A percentile compares a stretch with the other conserved stretches of the same genome.
Evolutionary conservation across 2,329 filamentous ascomycete genomes (phyloP).

Genomic region (Sporothrix curviconia): DNA sequence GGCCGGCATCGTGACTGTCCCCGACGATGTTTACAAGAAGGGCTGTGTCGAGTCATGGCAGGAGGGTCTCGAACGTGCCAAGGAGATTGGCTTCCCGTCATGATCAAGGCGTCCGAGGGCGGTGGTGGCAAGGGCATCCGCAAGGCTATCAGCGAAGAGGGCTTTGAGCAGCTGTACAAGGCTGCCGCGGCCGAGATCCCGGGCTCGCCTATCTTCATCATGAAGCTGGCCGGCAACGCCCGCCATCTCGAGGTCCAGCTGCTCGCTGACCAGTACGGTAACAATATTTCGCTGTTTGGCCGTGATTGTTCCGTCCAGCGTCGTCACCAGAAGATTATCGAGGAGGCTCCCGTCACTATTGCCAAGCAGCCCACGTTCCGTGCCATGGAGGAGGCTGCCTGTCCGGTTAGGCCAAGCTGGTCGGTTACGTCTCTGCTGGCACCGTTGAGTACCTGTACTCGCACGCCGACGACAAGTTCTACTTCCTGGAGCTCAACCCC

Average conservation of each 20-base stretch:
- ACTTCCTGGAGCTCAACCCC: slow-evolving; percentile 97
- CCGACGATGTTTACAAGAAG: slow-evolving; percentile 76
- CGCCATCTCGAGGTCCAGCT: slow-evolving; percentile 96
- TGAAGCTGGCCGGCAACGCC: slow-evolving; percentile 97
- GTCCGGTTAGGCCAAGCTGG: slow-evolving; percentile 87
- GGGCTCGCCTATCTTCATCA: slow-evolving; percentile 98
- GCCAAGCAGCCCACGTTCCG: slow-evolving; percentile 85
- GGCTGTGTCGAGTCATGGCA: slow-evolving; percentile 86
- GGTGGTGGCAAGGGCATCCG: slow-evolving; percentile 99
- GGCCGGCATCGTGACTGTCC: slow-evolving; percentile 84
- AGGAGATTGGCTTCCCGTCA: slow-evolving; percentile 93
- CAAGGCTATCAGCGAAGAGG: slow-evolving; percentile 79
- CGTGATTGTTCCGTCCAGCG: slow-evolving; percentile 98
- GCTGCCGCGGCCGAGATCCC: slow-evolving; percentile 96
- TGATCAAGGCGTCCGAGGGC: slow-evolving; percentile 99
- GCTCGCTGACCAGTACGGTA: slow-evolving; percentile 96
- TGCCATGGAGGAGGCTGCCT: slow-evolving; percentile 91
- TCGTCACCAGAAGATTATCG: slow-evolving; percentile 98
- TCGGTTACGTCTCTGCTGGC: slow-evolving; percentile 97
- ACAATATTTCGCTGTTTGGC: slow-evolving; percentile 98
- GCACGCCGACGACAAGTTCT: slow-evolving; percentile 96
- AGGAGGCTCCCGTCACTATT: slow-evolving; percentile 96
- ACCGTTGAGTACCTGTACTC: slow-evolving; percentile 99
- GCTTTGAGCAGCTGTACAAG: slow-evolving; percentile 84
- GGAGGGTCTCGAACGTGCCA: slow-evolving; percentile 81